Evolutionary conservation across 176 grass and related monocot genomes (phyloP).

Genomic region (Musa itinerans): DNA sequence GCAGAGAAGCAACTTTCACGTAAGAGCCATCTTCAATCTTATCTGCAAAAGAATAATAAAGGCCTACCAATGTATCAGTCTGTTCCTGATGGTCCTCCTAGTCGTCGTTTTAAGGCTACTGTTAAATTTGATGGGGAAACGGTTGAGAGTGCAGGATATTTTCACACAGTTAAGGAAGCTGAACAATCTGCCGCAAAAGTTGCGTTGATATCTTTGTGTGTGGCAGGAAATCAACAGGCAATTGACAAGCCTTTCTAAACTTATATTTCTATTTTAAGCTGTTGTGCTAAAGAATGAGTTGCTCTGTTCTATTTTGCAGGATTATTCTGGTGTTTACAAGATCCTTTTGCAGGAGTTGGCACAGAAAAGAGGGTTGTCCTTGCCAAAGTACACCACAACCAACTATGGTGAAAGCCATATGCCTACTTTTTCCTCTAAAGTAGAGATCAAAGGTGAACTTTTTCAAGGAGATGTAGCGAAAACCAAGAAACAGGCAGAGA

Average conservation of each 20-base stretch:
- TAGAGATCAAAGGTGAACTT: conserved; percentile 38
- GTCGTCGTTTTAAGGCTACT: conserved; percentile 43
- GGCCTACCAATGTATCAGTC: conserved; percentile 34
- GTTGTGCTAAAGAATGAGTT: conserved; percentile 11
- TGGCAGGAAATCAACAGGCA: conserved; percentile 9
- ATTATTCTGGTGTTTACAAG: conserved; percentile 34
- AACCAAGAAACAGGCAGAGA: conserved; percentile 67
- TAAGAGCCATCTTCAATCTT: conserved; percentile 60
- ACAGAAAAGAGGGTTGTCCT: conserved; percentile 41
- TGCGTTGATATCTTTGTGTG: conserved; percentile 49
- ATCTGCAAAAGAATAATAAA: conserved; percentile 54
- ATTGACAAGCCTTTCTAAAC: neutral
- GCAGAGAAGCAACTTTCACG: conserved; percentile 28
- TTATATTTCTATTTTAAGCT: neutral
- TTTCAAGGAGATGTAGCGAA: conserved; percentile 46
- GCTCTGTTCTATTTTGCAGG: conserved; percentile 40
- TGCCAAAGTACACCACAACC: conserved; percentile 45
- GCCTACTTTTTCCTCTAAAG: conserved; percentile 34
- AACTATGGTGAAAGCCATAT: conserved; percentile 18
- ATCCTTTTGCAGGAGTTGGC: conserved; percentile 48
- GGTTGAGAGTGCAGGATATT: conserved; percentile 54
- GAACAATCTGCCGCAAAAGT: conserved; percentile 62
- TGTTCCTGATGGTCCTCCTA: conserved; percentile 29
- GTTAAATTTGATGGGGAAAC: conserved; percentile 51
- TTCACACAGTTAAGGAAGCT: conserved; percentile 44